Percentiles rank a stretch among this genome's conserved stretches.
These are phyloP conservation scores for Scedosporium boydii DNA, from an alignment of 2,329 filamentous ascomycete species.

Conservation along the genomic window DNA sequence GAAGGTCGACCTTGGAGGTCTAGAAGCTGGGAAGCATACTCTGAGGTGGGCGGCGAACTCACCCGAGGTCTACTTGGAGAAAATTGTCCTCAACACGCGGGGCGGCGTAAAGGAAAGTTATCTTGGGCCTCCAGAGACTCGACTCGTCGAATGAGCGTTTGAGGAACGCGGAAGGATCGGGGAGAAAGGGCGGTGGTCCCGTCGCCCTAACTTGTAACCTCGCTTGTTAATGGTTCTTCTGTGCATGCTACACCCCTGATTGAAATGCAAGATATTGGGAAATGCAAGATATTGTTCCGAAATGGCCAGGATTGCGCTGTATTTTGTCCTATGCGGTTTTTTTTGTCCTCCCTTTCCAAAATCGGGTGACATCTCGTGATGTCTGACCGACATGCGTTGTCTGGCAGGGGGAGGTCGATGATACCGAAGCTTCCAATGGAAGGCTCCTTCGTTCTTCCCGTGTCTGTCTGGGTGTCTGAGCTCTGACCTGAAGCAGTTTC, in stretches of 20 bases:
- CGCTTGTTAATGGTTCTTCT: background rate
- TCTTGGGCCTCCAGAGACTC: slow-evolving; percentile 19
- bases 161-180: background rate
- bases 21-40: slow-evolving; percentile 16
- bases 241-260: too few species aligned
- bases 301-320: too few species aligned
- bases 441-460: too few species aligned
- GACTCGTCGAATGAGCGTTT: background rate
- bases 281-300: too few species aligned
- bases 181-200: background rate
- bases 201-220: background rate
- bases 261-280: background rate
- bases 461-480: too few species aligned
- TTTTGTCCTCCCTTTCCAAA: too few species aligned
- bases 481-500: too few species aligned
- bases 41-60: slow-evolving; percentile 18
- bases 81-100: slow-evolving; percentile 18
- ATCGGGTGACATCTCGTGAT: too few species aligned
- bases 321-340: too few species aligned
- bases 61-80: slow-evolving; percentile 21
- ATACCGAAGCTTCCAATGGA: too few species aligned
- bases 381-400: too few species aligned
- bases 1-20: slow-evolving; percentile 13
- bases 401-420: too few species aligned
- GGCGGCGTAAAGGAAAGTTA: slow-evolving; percentile 19